phyloP scores from a whole-genome alignment of 2,329 filamentous ascomycete species.

The Colletotrichum paranaense region DNA sequence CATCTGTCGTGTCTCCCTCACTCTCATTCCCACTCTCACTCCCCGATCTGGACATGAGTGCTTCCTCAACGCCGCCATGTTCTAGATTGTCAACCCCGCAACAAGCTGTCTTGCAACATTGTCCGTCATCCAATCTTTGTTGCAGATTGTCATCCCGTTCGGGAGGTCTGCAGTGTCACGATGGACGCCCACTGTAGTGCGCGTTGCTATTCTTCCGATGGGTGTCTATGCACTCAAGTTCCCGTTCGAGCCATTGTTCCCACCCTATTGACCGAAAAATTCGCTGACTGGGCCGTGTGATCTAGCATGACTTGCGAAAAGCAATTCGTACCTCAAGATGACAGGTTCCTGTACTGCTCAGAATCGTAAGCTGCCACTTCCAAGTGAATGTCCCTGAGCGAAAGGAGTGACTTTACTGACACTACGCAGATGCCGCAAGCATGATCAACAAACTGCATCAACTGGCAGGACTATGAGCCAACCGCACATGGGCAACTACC shows the following conservation, averaged over 20 bases:
- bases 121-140: constrained; percentile 23
- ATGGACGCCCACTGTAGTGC: constrained; percentile 42
- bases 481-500: constrained; percentile 45
- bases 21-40: background rate
- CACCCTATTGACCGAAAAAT: constrained; percentile 41
- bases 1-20: constrained; percentile 19
- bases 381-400: background rate
- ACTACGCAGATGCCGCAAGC: constrained; percentile 60
- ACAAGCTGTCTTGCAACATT: constrained; percentile 10
- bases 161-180: constrained; percentile 45
- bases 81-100: constrained; percentile 22
- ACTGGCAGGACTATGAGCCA: constrained; percentile 29
- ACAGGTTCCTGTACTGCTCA: constrained; percentile 71
- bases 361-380: constrained; percentile 62
- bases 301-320: constrained; percentile 75
- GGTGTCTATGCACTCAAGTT: constrained; percentile 31
- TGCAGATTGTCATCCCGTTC: constrained; percentile 38
- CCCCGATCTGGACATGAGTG: constrained; percentile 1
- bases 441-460: constrained; percentile 50
- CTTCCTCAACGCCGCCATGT: constrained; percentile 22
- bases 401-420: constrained; percentile 4
- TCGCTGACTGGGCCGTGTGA: constrained; percentile 42
- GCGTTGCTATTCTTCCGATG: constrained; percentile 24
- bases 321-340: constrained; percentile 70
- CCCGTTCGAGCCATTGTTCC: constrained; percentile 41